These are phyloP conservation scores for Tubosaeta brunneosetosa DNA, from an alignment of 768 basidiomycete genomes.

Conservation along the genomic window DNA sequence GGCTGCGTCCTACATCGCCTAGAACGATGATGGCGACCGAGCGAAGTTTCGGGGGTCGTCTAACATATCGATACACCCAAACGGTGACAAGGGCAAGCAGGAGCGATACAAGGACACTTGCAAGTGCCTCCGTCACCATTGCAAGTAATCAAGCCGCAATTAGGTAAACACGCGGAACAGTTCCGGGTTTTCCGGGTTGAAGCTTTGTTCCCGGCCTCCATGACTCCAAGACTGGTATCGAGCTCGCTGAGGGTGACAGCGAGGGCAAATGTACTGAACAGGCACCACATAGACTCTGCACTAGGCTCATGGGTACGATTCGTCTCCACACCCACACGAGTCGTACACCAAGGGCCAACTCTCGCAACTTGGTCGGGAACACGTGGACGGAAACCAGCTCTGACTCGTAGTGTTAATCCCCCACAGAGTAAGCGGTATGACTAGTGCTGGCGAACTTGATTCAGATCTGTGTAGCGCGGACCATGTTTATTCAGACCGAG, in stretches of 20 bases:
- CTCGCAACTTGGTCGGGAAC: conserved; percentile 33
- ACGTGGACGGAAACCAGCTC: conserved; percentile 9
- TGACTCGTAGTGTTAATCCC: conserved; percentile 10
- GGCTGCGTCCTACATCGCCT: conserved; percentile 93
- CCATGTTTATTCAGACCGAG: conserved; percentile 99
- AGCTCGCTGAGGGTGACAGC: conserved; percentile 13
- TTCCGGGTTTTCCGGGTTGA: too few species aligned
- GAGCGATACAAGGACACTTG: conserved; percentile 8
- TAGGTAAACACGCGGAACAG: conserved; percentile 19
- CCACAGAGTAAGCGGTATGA: conserved; percentile 32
- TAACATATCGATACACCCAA: conserved; percentile 14
- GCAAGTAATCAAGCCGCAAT: not conserved
- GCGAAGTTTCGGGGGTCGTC: conserved; percentile 38
- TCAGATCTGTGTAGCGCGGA: conserved; percentile 47
- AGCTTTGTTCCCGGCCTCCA: conserved; percentile 7
- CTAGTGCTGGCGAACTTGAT: not conserved
- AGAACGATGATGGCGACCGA: conserved; percentile 89
- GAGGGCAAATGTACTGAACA: conserved; percentile 1
- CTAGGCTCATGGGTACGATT: conserved; percentile 21
- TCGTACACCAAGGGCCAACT: conserved; percentile 30
- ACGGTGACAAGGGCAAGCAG: conserved; percentile 14
- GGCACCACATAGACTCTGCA: conserved; percentile 5
- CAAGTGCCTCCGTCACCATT: conserved; percentile 6
- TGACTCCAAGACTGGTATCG: conserved; percentile 17
- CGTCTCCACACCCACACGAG: conserved; percentile 17